A percentile compares a stretch with the other conserved stretches of the same genome.
These are phyloP conservation scores for Discostella stelligera DNA, from an alignment of 352 stramenopile genomes.

Conservation along the genomic window DNA sequence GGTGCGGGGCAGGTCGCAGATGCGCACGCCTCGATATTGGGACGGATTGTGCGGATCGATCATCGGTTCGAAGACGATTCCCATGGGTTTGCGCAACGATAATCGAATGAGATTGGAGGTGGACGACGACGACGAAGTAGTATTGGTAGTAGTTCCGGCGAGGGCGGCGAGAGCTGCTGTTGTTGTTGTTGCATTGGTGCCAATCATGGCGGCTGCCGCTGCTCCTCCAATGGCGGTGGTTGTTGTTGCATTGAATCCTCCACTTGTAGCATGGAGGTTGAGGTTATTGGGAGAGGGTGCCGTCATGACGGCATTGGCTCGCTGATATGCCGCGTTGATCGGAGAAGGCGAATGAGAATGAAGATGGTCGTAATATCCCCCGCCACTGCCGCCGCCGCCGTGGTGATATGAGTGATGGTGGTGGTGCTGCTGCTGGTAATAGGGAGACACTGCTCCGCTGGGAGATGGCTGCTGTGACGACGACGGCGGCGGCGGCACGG, in stretches of 20 bases:
- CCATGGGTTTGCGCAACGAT: conserved; percentile 77
- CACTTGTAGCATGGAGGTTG: too few relatives aligned
- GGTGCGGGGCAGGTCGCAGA: conserved; percentile 77
- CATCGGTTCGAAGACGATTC: conserved; percentile 82
- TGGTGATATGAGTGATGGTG: not conserved
- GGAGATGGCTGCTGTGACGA: not conserved
- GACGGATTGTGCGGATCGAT: conserved; percentile 71
- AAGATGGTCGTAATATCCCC: not conserved
- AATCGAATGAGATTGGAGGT: conserved; percentile 72
- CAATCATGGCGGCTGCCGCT: too few relatives aligned
- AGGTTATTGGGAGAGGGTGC: not conserved
- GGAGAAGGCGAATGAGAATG: conserved; percentile 2
- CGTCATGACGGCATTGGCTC: conserved; percentile 12
- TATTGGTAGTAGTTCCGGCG: not conserved
- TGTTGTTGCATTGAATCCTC: conserved; percentile 6
- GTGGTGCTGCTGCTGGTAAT: too few relatives aligned
- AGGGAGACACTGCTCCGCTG: not conserved
- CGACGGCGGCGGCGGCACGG: too few relatives aligned
- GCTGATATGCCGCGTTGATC: conserved; percentile 12
- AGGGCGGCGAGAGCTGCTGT: not conserved
- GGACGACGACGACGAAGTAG: conserved; percentile 4
- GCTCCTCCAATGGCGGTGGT: too few relatives aligned
- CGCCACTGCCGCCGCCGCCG: not conserved
- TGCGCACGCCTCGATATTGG: conserved; percentile 70
- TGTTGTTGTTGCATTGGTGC: too few relatives aligned